phyloP scores from a whole-genome alignment of 108 stramenopile species.

The Hondaea fermentalgiana region DNA sequence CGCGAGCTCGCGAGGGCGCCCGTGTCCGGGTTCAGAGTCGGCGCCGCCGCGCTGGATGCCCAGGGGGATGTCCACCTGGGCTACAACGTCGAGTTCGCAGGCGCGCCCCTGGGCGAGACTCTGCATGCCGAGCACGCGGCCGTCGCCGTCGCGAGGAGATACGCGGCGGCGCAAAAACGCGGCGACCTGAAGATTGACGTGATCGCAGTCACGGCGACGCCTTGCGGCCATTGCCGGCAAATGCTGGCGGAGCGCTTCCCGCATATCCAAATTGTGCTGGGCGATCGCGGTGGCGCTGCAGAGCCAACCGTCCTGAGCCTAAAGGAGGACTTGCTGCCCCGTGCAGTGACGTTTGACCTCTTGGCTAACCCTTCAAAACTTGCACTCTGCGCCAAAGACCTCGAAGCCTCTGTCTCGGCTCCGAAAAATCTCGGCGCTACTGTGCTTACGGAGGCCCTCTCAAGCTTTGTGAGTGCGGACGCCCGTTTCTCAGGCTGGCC shows the following conservation, averaged over 20 bases:
- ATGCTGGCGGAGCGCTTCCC: background rate
- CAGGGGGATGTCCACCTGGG: background rate
- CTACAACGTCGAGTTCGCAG: background rate
- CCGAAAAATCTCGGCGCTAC: background rate
- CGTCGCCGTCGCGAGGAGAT: background rate
- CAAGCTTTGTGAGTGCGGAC: background rate
- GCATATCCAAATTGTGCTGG: background rate
- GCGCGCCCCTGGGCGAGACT: background rate
- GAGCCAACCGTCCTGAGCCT: background rate
- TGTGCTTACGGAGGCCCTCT: background rate
- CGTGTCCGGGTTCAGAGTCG: background rate
- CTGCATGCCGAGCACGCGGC: background rate
- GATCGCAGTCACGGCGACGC: background rate
- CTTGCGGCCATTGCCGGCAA: slow-evolving; percentile 7
- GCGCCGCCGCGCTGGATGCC: background rate
- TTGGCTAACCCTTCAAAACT: background rate
- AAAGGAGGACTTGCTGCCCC: background rate
- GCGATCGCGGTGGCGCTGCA: background rate
- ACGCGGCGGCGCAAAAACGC: background rate
- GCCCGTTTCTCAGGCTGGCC: background rate
- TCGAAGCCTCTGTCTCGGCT: background rate
- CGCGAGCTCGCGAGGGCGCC: background rate
- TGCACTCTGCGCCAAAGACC: background rate
- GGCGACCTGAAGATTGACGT: background rate
- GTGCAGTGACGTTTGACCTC: background rate